Conservation (phyloP, 176 grass and related monocot genomes). For the Oryza rufipogon region DNA sequence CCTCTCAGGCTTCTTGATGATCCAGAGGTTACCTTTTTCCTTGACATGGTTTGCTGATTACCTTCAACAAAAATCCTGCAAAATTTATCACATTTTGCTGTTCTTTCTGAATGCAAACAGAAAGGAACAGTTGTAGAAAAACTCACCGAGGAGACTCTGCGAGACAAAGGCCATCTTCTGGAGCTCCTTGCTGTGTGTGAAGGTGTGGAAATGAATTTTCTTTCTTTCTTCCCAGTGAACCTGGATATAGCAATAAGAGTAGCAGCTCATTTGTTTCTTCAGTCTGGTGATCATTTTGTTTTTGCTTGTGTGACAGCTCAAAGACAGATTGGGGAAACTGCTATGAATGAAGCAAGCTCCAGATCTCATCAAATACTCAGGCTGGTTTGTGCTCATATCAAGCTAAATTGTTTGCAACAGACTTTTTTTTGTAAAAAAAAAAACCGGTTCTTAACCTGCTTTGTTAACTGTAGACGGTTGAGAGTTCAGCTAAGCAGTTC, state of each 20-base stretch:
- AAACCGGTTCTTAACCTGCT: constrained; percentile 29
- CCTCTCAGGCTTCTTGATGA: constrained; percentile 89
- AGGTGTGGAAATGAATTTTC: constrained; percentile 42
- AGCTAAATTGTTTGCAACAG: background rate
- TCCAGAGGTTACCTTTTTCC: constrained; percentile 59
- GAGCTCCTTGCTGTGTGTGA: constrained; percentile 85
- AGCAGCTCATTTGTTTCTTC: background rate
- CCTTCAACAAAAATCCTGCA: background rate
- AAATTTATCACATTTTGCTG: constrained; percentile 9
- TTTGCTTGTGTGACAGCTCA: constrained; percentile 56
- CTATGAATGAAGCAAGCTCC: constrained; percentile 82
- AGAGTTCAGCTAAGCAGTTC: constrained; percentile 69
- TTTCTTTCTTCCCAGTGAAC: background rate
- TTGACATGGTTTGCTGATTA: background rate
- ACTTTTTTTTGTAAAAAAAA: background rate
- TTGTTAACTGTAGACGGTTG: constrained; percentile 54
- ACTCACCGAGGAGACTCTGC: constrained; percentile 75
- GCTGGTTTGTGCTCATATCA: constrained; percentile 51
- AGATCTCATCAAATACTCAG: constrained; percentile 98
- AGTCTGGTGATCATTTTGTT: background rate
- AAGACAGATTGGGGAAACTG: constrained; percentile 84
- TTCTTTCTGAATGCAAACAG: constrained; percentile 42
- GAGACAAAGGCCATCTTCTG: constrained; percentile 72
- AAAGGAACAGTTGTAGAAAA: constrained; percentile 95
- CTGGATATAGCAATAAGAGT: background rate